Evolutionary conservation across 2,329 filamentous ascomycete genomes (phyloP).

Genomic region (Trichoderma arundinaceum): DNA sequence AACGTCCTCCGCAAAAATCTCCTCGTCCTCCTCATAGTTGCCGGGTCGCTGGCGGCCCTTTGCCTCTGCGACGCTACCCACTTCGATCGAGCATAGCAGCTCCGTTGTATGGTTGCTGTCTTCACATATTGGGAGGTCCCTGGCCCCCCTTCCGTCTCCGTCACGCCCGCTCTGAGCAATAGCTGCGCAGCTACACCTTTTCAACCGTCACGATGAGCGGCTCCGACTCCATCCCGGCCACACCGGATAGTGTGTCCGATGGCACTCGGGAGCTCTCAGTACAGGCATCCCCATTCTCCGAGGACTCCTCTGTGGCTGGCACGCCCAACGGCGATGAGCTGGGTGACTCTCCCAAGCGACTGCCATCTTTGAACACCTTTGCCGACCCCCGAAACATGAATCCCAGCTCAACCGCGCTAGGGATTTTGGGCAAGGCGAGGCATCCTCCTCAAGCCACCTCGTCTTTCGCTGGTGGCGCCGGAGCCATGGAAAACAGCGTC

Average conservation of each 20-base stretch:
- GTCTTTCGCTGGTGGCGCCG: slow-evolving; percentile 42
- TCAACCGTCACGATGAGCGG: slow-evolving; percentile 36
- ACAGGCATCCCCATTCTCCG: slow-evolving; percentile 52
- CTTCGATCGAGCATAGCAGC: slow-evolving; percentile 16
- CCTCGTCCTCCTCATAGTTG: slow-evolving; percentile 8
- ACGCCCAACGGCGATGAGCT: slow-evolving; percentile 53
- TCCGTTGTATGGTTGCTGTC: slow-evolving; percentile 15
- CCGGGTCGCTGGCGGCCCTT: slow-evolving; percentile 30
- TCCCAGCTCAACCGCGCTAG: slow-evolving; percentile 81
- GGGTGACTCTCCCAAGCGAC: slow-evolving; percentile 53
- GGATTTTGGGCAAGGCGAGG: slow-evolving; percentile 71
- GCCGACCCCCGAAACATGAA: slow-evolving; percentile 71
- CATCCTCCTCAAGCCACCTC: slow-evolving; percentile 54
- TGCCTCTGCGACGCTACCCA: slow-evolving; percentile 21
- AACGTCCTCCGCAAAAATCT: slow-evolving; percentile 11
- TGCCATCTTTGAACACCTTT: slow-evolving; percentile 64
- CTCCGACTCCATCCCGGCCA: slow-evolving; percentile 50
- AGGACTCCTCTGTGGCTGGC: slow-evolving; percentile 54
- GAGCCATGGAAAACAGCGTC: slow-evolving; percentile 48
- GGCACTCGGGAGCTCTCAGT: slow-evolving; percentile 44
- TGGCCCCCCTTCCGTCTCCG: background rate
- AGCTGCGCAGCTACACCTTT: background rate
- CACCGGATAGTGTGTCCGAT: slow-evolving; percentile 52
- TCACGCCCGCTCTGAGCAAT: slow-evolving; percentile 6
- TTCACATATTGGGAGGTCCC: slow-evolving; percentile 15